These are phyloP conservation scores for Onygena corvina DNA, from an alignment of 2,329 filamentous ascomycete genomes.

Conservation along the genomic window DNA sequence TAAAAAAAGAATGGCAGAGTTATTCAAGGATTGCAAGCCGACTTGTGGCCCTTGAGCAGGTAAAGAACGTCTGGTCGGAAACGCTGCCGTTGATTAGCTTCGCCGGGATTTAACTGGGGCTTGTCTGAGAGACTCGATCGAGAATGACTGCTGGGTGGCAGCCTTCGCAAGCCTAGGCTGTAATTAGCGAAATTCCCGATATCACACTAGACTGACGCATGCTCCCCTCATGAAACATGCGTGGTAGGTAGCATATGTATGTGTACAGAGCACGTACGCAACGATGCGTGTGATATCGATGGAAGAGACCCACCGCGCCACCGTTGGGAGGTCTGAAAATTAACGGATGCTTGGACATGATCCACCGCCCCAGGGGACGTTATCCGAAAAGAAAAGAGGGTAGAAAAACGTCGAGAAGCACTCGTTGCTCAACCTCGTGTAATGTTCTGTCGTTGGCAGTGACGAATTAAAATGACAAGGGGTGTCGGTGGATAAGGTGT, in stretches of 20 bases:
- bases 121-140: constrained; percentile 12
- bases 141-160: constrained; percentile 9
- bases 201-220: background rate
- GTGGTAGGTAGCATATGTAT: constrained; percentile 1
- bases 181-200: constrained; percentile 7
- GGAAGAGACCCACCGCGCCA: constrained; percentile 2
- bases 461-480: constrained; percentile 9
- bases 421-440: background rate
- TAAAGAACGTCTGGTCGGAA: constrained; percentile 12
- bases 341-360: constrained; percentile 2
- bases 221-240: constrained; percentile 1
- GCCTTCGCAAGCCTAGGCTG: constrained; percentile 10
- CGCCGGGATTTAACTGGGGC: constrained; percentile 11
- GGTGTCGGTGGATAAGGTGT: constrained; percentile 2
- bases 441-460: constrained; percentile 5
- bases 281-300: constrained; percentile 4
- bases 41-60: constrained; percentile 10
- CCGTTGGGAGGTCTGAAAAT: constrained; percentile 5
- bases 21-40: constrained; percentile 5
- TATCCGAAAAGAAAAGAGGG: constrained; percentile 3
- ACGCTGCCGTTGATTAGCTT: constrained; percentile 12
- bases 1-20: constrained; percentile 2
- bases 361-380: constrained; percentile 1
- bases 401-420: background rate
- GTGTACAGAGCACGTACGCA: constrained; percentile 4